Base-by-base conservation (phyloP, 148 eudicot species). In the Arbutus unedo region DNA sequence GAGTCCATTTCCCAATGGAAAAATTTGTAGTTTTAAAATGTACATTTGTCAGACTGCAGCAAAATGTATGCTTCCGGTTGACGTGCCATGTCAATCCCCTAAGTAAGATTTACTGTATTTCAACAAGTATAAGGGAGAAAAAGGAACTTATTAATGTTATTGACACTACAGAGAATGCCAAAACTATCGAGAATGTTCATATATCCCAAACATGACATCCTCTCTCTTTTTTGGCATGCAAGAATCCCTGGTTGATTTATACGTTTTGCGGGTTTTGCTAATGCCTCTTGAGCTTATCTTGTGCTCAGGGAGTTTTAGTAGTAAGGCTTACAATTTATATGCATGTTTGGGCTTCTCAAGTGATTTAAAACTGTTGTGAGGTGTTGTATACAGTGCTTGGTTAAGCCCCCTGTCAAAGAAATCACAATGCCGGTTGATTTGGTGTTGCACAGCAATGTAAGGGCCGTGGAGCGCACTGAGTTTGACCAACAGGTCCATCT, bases 391-490 rank as follows among this genome's bases (percentile, higher is more conserved):
- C 89, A 96, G 99, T 89, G 92, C 88, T 86, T 93, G 86, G 87
- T 85, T 48, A 96, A 96, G 78, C 99, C 99, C 71, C 92, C 90
- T 0, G 89, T 94, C 11, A 96, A 93, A 88, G 99, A 96, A 81
- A 81, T 21, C 80, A 96, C 99, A 43, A 91, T 77, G 79, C 97
- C 98, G 3, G 38, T 92, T 66, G 98, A 96, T 88, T 80, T 94
- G 84, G 91, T 89, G 86, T 89, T 96, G 86, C 91, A 94, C 79
- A 91, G 91, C 66, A 95, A 93, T 81, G 81, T 89, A 49, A 91
- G 99, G 86, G 99, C 99, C 56, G 92, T 85, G 77, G 97, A 94
- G 74, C 98, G 99, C 55, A 87, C 97, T 31, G 97, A 92, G 66
- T 96, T 94, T 81, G 98, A 96, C 75, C 84, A 89, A 70, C 94